Percentiles rank a stretch among this genome's conserved stretches.
Conservation (phyloP, 805 yeast species). For the Saturnispora halmiae region DNA sequence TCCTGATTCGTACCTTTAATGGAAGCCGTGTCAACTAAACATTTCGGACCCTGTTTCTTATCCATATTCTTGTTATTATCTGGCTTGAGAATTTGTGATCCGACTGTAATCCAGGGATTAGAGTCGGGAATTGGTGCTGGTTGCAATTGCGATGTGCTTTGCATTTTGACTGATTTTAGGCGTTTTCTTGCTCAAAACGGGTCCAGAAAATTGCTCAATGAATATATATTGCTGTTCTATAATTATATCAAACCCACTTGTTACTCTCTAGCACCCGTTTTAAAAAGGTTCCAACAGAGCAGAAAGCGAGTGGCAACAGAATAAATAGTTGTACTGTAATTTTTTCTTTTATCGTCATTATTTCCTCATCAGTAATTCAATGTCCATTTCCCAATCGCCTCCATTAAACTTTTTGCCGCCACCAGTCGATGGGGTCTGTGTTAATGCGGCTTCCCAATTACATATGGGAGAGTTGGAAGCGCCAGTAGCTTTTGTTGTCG, state of each 20-base stretch:
- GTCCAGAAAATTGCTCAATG: not conserved
- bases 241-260: too few species aligned
- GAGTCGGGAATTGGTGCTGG: slow-evolving; percentile 27
- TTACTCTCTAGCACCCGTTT: too few species aligned
- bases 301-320: not conserved
- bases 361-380: too few species aligned
- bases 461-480: not conserved
- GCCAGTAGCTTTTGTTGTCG: slow-evolving; percentile 32
- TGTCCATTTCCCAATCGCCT: not conserved
- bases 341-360: too few species aligned
- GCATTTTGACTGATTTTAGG: not conserved
- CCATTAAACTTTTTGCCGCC: slow-evolving; percentile 11
- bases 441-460: slow-evolving; percentile 8
- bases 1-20: too few species aligned
- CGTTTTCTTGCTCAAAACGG: not conserved
- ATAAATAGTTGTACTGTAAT: too few species aligned
- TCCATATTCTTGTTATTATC: not conserved
- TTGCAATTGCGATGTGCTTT: slow-evolving; percentile 8
- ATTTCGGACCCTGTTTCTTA: not conserved
- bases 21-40: too few species aligned
- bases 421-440: slow-evolving; percentile 9
- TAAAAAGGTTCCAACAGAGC: too few species aligned
- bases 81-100: slow-evolving; percentile 3
- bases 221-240: too few species aligned
- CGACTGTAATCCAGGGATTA: slow-evolving; percentile 21